A percentile compares a stretch with the other conserved stretches of the same genome.
phyloP scores from a whole-genome alignment of 2,329 filamentous ascomycete genomes.

The Beauveria australis region DNA sequence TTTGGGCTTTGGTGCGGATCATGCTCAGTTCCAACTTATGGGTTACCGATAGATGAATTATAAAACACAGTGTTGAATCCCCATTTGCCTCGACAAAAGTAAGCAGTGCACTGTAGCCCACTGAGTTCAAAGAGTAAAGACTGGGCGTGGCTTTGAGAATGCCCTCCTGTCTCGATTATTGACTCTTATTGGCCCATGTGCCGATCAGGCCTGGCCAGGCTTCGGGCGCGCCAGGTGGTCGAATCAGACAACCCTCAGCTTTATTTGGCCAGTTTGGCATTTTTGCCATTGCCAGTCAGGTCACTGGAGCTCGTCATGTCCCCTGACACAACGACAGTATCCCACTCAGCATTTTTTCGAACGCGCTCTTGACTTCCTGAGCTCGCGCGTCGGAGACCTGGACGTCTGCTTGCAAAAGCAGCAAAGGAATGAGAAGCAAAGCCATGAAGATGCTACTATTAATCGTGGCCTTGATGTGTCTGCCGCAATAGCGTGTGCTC shows the following conservation, averaged over 20 bases:
- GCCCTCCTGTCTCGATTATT: too few relatives aligned
- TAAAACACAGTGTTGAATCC: too few relatives aligned
- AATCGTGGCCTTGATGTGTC: neutral
- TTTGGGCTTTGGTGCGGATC: too few relatives aligned
- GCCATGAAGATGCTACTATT: neutral
- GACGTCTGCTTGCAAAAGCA: neutral
- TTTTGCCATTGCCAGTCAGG: slow-evolving; percentile 58
- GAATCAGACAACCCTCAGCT: slow-evolving; percentile 61
- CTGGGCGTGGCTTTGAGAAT: too few relatives aligned
- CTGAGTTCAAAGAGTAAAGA: too few relatives aligned
- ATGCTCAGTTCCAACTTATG: too few relatives aligned
- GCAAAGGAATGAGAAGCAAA: neutral
- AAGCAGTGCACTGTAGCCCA: too few relatives aligned
- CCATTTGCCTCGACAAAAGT: too few relatives aligned
- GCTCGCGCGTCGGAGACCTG: slow-evolving; percentile 29
- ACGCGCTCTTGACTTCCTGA: slow-evolving; percentile 58
- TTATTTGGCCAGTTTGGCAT: slow-evolving; percentile 59
- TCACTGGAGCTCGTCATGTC: slow-evolving; percentile 71
- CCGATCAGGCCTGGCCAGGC: slow-evolving; percentile 74
- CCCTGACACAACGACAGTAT: slow-evolving; percentile 67
- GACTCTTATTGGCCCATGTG: slow-evolving; percentile 40
- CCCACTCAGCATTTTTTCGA: slow-evolving; percentile 63
- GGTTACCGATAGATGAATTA: too few relatives aligned
- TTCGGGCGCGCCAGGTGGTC: slow-evolving; percentile 50
- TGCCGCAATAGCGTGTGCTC: neutral